Percentiles rank a stretch among this genome's conserved stretches.
Evolutionary conservation across 345 rosid genomes (phyloP).

Genomic region (Chamaenerion angustifolium): DNA sequence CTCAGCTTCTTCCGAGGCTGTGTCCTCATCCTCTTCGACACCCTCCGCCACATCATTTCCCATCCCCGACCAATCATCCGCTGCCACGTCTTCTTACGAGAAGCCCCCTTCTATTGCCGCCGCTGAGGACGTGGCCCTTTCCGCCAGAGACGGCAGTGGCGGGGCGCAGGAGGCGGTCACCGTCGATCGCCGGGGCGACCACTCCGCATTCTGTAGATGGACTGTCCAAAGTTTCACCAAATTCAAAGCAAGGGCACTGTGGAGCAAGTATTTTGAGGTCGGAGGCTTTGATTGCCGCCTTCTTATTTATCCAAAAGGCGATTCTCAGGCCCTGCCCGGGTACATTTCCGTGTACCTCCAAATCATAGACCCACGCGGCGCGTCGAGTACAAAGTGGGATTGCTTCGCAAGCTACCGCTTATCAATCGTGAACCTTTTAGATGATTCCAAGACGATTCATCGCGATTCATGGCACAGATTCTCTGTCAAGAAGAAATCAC

Average conservation of each 20-base stretch:
- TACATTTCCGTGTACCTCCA: conserved; percentile 84
- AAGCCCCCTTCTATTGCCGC: conserved; percentile 18
- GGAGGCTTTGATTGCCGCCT: conserved; percentile 98
- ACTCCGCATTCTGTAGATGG: conserved; percentile 84
- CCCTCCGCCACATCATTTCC: conserved; percentile 13
- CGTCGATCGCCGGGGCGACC: conserved; percentile 70
- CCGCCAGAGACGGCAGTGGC: conserved; percentile 55
- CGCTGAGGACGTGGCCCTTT: conserved; percentile 48
- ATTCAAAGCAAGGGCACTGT: conserved; percentile 77
- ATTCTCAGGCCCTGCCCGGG: conserved; percentile 89
- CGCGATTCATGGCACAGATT: conserved; percentile 99
- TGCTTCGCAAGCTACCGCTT: conserved; percentile 96
- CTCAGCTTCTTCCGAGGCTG: conserved; percentile 52
- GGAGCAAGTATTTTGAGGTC: conserved; percentile 97
- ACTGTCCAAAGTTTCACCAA: conserved; percentile 70
- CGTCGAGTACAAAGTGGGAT: conserved; percentile 81
- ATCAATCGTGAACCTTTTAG: conserved; percentile 58
- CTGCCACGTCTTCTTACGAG: conserved; percentile 25
- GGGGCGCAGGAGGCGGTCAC: conserved; percentile 72
- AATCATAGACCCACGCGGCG: conserved; percentile 95
- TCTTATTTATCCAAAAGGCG: conserved; percentile 87
- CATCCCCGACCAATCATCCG: conserved; percentile 32
- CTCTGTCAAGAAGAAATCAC: conserved; percentile 91
- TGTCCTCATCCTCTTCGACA: conserved; percentile 29
- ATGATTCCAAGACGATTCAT: conserved; percentile 79